Base-by-base conservation (phyloP, 2,329 filamentous ascomycete genomes). In the Apiospora kogelbergensis region DNA sequence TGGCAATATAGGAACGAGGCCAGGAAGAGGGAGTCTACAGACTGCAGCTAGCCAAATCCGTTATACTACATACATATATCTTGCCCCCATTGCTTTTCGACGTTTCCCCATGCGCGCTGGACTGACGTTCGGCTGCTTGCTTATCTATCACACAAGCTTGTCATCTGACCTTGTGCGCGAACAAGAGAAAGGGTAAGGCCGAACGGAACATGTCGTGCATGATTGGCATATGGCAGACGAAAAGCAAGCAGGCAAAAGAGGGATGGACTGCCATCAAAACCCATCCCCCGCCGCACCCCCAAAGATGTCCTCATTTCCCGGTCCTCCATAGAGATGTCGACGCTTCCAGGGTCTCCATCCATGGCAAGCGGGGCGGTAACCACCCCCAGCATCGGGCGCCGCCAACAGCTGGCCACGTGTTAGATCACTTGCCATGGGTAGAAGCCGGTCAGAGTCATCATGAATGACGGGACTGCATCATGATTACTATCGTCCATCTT, bases 401-500 rank as follows among this genome's bases (percentile, higher is more conserved):
- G 53, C 30, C 53, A 60, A n/a, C 53, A 60, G 53, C 30, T 33
- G 53, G 30, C 53, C 53, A 60, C 53, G 53, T 60, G 53, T 60
- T 60, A 37, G 33, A 37, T 37, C n/a, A 22, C n/a, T n/a, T 60
- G 53, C 53, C 53, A 60, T 60, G 53, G 53, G 30, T 26, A 26
- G 26, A 37, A 60, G 53, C 53, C 53, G 53, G 30, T 60, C 53
- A 60, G 26, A 33, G 30, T n/a, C 53, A 60, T 60, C 53, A 60
- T 37, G 53, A 60, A 60, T 60, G 53, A 60, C 20, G 26, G 53
- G 53, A 26, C 26, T 60, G 30, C 53, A 60, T 60, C 53, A 60
- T 60, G 53, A 37, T 60, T 60, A 60, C 53, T 60, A 60, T 60
- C 53, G 30, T 60, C 53, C 53, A 60, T 20, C 53, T 60, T 60